A percentile compares a stretch with the other conserved stretches of the same genome.
Conservation (phyloP, 2,329 filamentous ascomycete genomes). For the Neodidymelliopsis sp. region DNA sequence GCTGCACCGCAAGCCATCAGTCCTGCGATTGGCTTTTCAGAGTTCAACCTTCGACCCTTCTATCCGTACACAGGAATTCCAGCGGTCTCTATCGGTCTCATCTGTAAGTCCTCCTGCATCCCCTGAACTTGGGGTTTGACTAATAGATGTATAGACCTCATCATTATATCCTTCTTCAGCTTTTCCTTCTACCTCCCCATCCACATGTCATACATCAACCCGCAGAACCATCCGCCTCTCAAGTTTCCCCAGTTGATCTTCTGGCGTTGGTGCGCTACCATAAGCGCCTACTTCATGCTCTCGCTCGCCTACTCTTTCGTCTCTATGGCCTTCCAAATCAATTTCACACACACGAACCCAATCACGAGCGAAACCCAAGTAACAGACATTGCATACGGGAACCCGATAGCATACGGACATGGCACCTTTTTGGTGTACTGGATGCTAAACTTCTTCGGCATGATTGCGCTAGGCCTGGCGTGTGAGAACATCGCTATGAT, state of each 20-base stretch:
- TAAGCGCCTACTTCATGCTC: conserved; percentile 66
- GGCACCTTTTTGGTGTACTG: conserved; percentile 69
- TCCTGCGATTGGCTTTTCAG: conserved; percentile 64
- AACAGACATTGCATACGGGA: conserved; percentile 46
- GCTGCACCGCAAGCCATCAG: conserved; percentile 61
- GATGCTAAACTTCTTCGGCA: conserved; percentile 69
- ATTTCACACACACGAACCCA: conserved; percentile 57
- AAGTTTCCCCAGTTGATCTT: conserved; percentile 65
- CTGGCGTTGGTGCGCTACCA: conserved; percentile 65
- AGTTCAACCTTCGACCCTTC: conserved; percentile 67
- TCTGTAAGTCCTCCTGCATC: conserved; percentile 51
- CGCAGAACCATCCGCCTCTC: conserved; percentile 63
- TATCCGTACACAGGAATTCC: conserved; percentile 62
- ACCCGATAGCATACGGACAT: conserved; percentile 63
- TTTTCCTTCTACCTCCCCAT: conserved; percentile 71
- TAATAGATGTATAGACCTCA: conserved; percentile 54
- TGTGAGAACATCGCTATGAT: conserved; percentile 72
- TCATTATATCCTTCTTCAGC: conserved; percentile 72
- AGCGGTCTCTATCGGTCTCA: conserved; percentile 67
- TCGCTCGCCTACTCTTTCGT: conserved; percentile 70
- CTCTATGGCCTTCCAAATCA: conserved; percentile 68
- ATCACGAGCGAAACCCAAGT: conserved; percentile 55
- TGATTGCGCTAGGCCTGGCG: conserved; percentile 68
- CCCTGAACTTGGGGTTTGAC: not conserved
- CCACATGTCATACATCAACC: conserved; percentile 65